Conservation (phyloP, 2,329 filamentous ascomycete genomes). For the Myriangium duriaei region DNA sequence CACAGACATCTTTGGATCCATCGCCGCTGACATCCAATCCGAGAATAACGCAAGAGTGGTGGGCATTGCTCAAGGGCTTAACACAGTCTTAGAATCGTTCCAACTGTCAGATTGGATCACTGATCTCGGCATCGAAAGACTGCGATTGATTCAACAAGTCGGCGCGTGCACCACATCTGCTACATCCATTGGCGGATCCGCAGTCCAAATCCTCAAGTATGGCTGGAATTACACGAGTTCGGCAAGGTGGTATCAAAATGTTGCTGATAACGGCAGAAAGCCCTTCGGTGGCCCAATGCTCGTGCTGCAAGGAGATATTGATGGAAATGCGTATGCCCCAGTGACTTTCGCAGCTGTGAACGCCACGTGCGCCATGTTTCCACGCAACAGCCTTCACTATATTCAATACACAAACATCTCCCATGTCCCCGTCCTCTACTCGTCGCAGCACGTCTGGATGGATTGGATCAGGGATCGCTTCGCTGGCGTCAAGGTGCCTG, state of each 20-base stretch:
- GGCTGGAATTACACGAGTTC: slow-evolving; percentile 15
- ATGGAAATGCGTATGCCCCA: slow-evolving; percentile 14
- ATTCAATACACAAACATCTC: slow-evolving; percentile 16
- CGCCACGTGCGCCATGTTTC: slow-evolving; percentile 16
- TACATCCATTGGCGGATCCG: slow-evolving; percentile 12
- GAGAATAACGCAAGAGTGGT: slow-evolving; percentile 14
- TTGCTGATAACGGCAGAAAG: slow-evolving; percentile 21
- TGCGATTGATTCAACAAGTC: slow-evolving; percentile 14
- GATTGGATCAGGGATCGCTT: slow-evolving; percentile 21
- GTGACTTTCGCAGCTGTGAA: slow-evolving; percentile 16
- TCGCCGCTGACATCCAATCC: slow-evolving; percentile 12
- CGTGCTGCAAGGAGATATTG: slow-evolving; percentile 25
- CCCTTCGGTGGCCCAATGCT: slow-evolving; percentile 27
- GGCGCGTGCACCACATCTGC: slow-evolving; percentile 14
- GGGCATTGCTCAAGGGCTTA: slow-evolving; percentile 14
- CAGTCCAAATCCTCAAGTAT: slow-evolving; percentile 13
- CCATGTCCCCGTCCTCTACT: slow-evolving; percentile 21
- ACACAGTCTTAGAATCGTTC: slow-evolving; percentile 20
- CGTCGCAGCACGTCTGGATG: slow-evolving; percentile 21
- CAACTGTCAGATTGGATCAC: slow-evolving; percentile 19
- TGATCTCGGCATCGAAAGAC: slow-evolving; percentile 14
- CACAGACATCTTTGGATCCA: slow-evolving; percentile 19
- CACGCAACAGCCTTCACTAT: slow-evolving; percentile 17
- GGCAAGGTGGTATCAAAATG: slow-evolving; percentile 16
- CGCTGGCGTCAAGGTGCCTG: slow-evolving; percentile 11